Conservation (phyloP, 805 yeast species). For the Myxozyma nipponensis region DNA sequence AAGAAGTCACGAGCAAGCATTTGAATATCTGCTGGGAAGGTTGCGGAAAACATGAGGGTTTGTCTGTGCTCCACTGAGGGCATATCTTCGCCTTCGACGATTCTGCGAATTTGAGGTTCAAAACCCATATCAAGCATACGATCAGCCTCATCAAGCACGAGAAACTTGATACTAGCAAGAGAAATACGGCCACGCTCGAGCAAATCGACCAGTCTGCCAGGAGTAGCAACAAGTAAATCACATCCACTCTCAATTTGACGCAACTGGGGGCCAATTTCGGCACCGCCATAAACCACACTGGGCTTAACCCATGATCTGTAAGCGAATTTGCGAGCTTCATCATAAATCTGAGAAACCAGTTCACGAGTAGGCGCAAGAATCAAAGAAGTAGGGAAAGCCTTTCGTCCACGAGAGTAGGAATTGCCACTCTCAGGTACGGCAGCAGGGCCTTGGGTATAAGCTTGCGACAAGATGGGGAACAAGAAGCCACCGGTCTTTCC, state of each 20-base stretch:
- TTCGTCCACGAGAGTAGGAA: conserved; percentile 51
- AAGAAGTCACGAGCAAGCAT: conserved; percentile 95
- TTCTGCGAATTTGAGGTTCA: conserved; percentile 98
- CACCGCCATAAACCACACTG: conserved; percentile 97
- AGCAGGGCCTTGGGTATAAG: conserved; percentile 84
- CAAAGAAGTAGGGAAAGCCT: conserved; percentile 90
- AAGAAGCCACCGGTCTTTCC: conserved; percentile 99
- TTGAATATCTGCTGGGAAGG: conserved; percentile 98
- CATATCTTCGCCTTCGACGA: conserved; percentile 97
- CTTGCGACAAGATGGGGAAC: conserved; percentile 93
- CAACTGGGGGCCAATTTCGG: conserved; percentile 84
- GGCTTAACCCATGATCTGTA: conserved; percentile 99
- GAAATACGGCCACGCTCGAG: conserved; percentile 93
- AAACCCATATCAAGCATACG: conserved; percentile 99
- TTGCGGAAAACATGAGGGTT: conserved; percentile 97
- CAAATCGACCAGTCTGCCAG: conserved; percentile 96
- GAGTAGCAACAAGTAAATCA: conserved; percentile 95
- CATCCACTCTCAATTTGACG: conserved; percentile 89
- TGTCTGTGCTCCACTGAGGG: conserved; percentile 88
- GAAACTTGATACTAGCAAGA: conserved; percentile 80
- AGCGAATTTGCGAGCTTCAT: conserved; percentile 91
- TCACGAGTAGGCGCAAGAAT: conserved; percentile 99
- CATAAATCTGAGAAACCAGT: conserved; percentile 93
- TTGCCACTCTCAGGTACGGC: conserved; percentile 42
- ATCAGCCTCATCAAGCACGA: conserved; percentile 98